These are phyloP conservation scores for Anastatica hierochuntica DNA, from an alignment of 345 rosid genomes.

Conservation along the genomic window DNA sequence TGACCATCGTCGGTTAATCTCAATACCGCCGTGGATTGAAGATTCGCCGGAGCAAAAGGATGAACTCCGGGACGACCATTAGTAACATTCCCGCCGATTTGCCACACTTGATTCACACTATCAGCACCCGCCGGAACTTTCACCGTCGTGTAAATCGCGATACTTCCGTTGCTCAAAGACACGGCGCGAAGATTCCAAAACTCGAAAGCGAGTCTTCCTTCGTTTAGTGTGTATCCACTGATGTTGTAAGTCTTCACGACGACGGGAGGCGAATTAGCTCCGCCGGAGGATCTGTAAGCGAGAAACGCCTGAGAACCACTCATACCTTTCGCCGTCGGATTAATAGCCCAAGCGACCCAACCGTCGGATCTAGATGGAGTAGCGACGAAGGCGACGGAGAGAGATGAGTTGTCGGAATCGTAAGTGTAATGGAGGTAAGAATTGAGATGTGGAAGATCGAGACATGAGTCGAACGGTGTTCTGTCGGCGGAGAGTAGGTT, in stretches of 20 bases:
- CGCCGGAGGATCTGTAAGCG: constrained; percentile 37
- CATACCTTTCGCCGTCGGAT: constrained; percentile 48
- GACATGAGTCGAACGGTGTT: constrained; percentile 33
- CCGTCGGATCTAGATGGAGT: constrained; percentile 37
- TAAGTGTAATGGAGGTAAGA: constrained; percentile 64
- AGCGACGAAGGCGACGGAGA: constrained; percentile 60
- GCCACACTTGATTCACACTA: constrained; percentile 76
- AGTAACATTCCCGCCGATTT: constrained; percentile 45
- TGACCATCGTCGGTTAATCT: background rate
- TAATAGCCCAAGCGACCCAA: constrained; percentile 81
- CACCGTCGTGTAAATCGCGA: constrained; percentile 39
- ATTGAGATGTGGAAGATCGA: constrained; percentile 38
- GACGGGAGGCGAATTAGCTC: constrained; percentile 2
- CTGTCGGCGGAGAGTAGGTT: constrained; percentile 16
- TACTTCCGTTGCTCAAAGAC: constrained; percentile 2
- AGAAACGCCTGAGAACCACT: constrained; percentile 53
- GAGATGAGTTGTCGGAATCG: constrained; percentile 63
- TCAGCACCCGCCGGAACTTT: constrained; percentile 43
- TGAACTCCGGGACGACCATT: constrained; percentile 30
- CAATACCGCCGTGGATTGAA: constrained; percentile 21
- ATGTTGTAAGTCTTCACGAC: constrained; percentile 48
- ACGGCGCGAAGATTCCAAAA: constrained; percentile 48
- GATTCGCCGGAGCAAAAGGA: constrained; percentile 11
- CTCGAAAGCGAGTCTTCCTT: constrained; percentile 37
- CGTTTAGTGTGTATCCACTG: constrained; percentile 16